Base-by-base conservation (phyloP, 140 eudicot genomes). In the Flaveria floridana region DNA sequence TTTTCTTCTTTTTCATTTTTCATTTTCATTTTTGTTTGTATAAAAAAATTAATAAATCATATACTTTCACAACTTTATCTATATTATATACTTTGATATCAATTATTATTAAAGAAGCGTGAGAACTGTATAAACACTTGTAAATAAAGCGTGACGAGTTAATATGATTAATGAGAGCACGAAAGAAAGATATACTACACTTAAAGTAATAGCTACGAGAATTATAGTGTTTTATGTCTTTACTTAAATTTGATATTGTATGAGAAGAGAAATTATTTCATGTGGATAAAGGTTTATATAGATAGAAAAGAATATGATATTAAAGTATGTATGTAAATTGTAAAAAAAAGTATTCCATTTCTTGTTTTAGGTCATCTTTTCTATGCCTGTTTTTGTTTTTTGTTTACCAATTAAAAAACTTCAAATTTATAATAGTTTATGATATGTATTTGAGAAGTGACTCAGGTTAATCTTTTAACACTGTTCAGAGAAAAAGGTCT, bases 361-460 rank as follows among this genome's bases (percentile, higher is more conserved):
- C 47, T 48, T 70, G 7, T 21, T 78, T 48, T 15, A 12, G 65
- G 62, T 56, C 15, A 56, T 44, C 56, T 44, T 71, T 64, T 59
- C 34, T 7, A 25, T 47, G 11, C 37, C 56, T 42, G 15, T 56
- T 62, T 62, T 41, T 37, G 3, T 3, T 61, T 18, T n/a, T 72
- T 58, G 67, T 21, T 7, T 68, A 28, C 58, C 20, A 11, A 39
- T 34, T 2, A 34, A 72, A 26, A 34, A 52, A 71, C 78, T 53
- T 80, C 16, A 47, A 47, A 0, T 12, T 2, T 47, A 0, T 34
- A 34, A 30, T 3, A 34, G 41, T 34, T 1, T 34, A 34, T 34
- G 41, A 34, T 34, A 6, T 6, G 41, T 4, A 52, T 52, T 52
- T 52, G 23, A 52, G 59, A 52, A 52, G 23, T 52, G 20, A 52